Evolutionary conservation across 2,329 filamentous ascomycete species (phyloP).

Genomic region (Aureobasidium sp.): DNA sequence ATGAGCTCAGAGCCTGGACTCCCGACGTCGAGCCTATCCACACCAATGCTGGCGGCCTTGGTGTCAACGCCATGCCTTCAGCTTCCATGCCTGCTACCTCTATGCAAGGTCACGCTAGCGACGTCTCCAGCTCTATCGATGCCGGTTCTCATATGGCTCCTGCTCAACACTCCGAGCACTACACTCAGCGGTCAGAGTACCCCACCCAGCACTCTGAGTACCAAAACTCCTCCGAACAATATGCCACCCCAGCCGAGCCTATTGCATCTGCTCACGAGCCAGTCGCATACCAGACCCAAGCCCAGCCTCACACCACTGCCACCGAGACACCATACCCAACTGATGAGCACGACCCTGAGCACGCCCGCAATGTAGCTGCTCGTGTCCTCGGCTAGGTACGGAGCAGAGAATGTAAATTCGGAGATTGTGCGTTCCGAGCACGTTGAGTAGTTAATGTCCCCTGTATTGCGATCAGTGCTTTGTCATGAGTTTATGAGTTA

Average conservation of each 20-base stretch:
- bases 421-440: neutral
- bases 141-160: neutral
- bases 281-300: neutral
- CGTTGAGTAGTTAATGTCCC: neutral
- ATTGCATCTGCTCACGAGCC: neutral
- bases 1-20: constrained; percentile 73
- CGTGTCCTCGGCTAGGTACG: constrained; percentile 1
- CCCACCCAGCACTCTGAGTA: neutral
- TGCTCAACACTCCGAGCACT: neutral
- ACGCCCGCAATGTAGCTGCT: neutral
- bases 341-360: neutral
- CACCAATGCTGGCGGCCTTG: constrained; percentile 42
- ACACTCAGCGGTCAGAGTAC: constrained; percentile 3
- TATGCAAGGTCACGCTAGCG: neutral
- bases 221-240: neutral
- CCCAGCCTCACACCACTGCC: neutral
- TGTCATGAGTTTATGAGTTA: constrained; percentile 13
- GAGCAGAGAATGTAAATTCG: neutral
- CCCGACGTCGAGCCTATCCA: constrained; percentile 49
- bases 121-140: neutral
- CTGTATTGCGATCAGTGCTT: constrained; percentile 3
- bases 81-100: neutral
- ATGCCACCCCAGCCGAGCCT: neutral
- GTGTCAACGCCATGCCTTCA: constrained; percentile 39
- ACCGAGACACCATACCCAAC: constrained; percentile 11